Evolutionary conservation across 2,329 filamentous ascomycete genomes (phyloP), one percentile per base, ranked within the genome.

Genomic region (Exophiala calicioides): DNA sequence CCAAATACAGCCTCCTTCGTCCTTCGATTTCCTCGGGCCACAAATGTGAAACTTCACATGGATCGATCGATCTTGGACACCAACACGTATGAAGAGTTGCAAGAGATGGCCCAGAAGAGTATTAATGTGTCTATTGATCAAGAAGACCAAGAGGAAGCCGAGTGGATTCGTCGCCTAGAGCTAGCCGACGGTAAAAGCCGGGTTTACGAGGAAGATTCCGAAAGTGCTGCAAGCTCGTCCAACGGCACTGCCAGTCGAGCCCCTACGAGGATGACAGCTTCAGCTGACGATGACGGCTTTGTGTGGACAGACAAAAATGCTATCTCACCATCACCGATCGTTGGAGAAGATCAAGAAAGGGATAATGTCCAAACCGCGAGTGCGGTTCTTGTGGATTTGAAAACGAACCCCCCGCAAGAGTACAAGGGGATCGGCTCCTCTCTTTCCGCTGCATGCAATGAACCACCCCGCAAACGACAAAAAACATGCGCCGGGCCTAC

Each of bases 51-150:
- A 60, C 74, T 94, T 7, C 88, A 95, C 58, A 79, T 77, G 50
- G 89, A 95, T 62, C 77, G 89, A 18, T 79, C 79, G 2, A 86
- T 80, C 61, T 71, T 75, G 16, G 86, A 94, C 47, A 77, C 82
- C 1, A 70, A 88, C 13, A 80, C 82, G 0, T 88, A 90, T 53
- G 66, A 76, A 1, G 82, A 89, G 42, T 70, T 95, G 3, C 85
- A 90, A 56, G 62, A 74, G 4, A 73, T 87, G 60, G 88, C 86
- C 65, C 72, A 21, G 69, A 78, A 21, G 80, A 84, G 13, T 75
- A 70, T 13, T 31, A 73, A 71, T 24, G 62, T 70, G 2, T 71
- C 77, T 0, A 64, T 65, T 1, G 65, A 77, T 10, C 76, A 80
- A 5, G 74, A 84, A 45, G 79, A 73, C 19, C 76, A 84, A 47